phyloP scores from a whole-genome alignment of 305 asterid genomes.

The Rubia tinctorum region DNA sequence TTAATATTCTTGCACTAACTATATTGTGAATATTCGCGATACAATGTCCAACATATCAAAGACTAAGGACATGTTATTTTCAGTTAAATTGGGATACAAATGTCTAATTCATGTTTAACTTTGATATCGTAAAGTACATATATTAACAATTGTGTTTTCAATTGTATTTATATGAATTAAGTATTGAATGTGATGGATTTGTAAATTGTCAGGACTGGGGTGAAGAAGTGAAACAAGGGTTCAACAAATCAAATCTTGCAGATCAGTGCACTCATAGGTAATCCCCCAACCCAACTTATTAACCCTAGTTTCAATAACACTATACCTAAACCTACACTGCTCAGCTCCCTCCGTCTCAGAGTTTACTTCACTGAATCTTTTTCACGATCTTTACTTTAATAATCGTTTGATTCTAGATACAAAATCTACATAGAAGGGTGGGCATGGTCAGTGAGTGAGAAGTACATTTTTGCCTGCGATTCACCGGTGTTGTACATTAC shows the following conservation, averaged over 20 bases:
- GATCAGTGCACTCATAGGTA: slow-evolving; percentile 87
- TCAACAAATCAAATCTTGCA: slow-evolving; percentile 66
- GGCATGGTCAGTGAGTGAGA: slow-evolving; percentile 95
- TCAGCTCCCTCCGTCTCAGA: background rate
- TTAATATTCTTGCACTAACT: too few relatives aligned
- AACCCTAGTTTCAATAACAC: background rate
- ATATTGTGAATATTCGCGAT: too few relatives aligned
- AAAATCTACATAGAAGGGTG: slow-evolving; percentile 89
- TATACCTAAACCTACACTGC: too few relatives aligned
- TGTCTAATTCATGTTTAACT: too few relatives aligned
- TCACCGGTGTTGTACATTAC: slow-evolving; percentile 66
- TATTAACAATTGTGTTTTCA: too few relatives aligned
- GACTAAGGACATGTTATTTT: too few relatives aligned
- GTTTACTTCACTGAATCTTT: too few relatives aligned
- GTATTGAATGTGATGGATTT: background rate
- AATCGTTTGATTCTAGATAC: slow-evolving; percentile 47
- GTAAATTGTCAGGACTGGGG: slow-evolving; percentile 56
- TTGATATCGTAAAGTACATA: too few relatives aligned
- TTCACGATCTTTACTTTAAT: background rate
- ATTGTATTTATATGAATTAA: too few relatives aligned
- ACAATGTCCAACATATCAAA: too few relatives aligned
- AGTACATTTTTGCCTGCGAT: slow-evolving; percentile 75
- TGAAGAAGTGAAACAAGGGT: slow-evolving; percentile 51
- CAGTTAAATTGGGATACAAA: too few relatives aligned
- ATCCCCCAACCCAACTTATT: background rate